phyloP scores from a whole-genome alignment of 2,329 filamentous ascomycete genomes.

The Neopestalotiopsis rosae region DNA sequence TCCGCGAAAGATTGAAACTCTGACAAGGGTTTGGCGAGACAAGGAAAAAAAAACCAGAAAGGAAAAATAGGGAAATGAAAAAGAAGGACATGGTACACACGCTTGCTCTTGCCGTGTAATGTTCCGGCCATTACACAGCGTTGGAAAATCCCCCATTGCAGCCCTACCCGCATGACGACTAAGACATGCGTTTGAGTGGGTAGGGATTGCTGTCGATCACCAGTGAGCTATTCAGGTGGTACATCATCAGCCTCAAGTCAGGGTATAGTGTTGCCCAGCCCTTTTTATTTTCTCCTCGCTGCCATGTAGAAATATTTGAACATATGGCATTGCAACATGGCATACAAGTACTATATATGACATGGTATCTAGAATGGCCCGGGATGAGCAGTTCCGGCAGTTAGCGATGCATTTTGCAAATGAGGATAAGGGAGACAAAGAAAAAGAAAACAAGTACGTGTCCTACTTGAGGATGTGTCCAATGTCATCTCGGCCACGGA shows the following conservation, averaged over 20 bases:
- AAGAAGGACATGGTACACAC: background rate
- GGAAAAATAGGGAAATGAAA: background rate
- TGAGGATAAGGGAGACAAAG: background rate
- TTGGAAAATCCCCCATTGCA: slow-evolving; percentile 7
- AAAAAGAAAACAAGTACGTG: background rate
- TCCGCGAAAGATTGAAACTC: background rate
- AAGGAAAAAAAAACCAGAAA: background rate
- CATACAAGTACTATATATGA: background rate
- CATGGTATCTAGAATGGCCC: background rate
- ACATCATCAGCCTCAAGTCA: too few species aligned
- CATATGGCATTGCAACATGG: background rate
- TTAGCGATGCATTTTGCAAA: background rate
- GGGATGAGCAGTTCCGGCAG: background rate
- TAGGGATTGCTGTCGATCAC: background rate
- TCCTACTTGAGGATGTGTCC: background rate
- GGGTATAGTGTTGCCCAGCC: too few species aligned
- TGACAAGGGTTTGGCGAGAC: background rate
- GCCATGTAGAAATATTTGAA: background rate
- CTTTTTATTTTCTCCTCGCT: background rate
- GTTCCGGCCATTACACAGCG: slow-evolving; percentile 1
- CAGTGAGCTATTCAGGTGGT: too few species aligned
- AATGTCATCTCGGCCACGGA: background rate
- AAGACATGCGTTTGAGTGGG: background rate
- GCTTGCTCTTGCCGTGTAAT: background rate
- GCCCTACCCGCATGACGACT: slow-evolving; percentile 8